These are phyloP conservation scores for Rhodotorula kratochvilovae DNA, from an alignment of 768 basidiomycete species.

Conservation along the genomic window DNA sequence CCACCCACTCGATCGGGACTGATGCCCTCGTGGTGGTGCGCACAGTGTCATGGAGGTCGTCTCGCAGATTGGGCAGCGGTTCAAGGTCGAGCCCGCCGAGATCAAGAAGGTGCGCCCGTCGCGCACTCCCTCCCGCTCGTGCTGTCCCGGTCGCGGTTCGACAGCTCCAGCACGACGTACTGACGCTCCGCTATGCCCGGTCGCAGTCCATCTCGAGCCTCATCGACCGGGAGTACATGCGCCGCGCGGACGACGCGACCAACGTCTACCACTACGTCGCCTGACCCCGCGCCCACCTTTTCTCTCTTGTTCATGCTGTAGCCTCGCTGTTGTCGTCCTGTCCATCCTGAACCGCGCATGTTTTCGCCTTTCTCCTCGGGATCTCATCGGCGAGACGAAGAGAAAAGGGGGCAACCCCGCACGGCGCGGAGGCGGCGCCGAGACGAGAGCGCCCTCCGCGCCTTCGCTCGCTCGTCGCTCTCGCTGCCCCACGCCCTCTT, in stretches of 20 bases:
- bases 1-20: too few relatives aligned
- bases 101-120: constrained; percentile 64
- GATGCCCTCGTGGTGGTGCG: rapidly evolving
- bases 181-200: too few relatives aligned
- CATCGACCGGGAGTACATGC: constrained; percentile 79
- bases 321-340: neutral
- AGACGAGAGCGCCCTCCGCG: too few relatives aligned
- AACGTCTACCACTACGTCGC: constrained; percentile 76
- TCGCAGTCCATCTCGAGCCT: constrained; percentile 60
- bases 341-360: too few relatives aligned
- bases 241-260: constrained; percentile 67
- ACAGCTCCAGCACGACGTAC: too few relatives aligned
- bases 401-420: too few relatives aligned
- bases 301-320: neutral
- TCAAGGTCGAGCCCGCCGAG: constrained; percentile 72
- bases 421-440: too few relatives aligned
- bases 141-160: too few relatives aligned
- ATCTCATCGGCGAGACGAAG: neutral
- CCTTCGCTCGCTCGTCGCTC: neutral
- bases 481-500: neutral
- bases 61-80: constrained; percentile 79
- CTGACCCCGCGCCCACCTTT: constrained; percentile 43
- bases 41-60: constrained; percentile 66
- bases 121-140: neutral
- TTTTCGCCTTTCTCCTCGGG: neutral